Conservation (phyloP, 208 protist species). For the Herpetomonas muscarum region DNA sequence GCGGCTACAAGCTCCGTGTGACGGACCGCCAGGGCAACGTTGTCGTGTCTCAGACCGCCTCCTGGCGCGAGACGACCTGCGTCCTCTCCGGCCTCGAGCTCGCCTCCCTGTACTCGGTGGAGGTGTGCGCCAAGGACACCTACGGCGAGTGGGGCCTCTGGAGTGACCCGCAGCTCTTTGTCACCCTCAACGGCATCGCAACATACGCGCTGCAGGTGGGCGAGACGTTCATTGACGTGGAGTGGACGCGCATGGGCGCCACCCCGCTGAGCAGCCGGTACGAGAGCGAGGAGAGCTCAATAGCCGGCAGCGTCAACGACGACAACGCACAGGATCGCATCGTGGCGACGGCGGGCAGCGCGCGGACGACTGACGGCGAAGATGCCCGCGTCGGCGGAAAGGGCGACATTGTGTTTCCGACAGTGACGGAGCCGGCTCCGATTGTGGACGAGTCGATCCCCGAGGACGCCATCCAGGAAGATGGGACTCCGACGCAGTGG, state of each 20-base stretch:
- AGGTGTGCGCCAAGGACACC: constrained; percentile 88
- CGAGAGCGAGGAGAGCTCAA: constrained; percentile 5
- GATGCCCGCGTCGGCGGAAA: not conserved
- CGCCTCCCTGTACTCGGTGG: constrained; percentile 72
- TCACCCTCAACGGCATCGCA: constrained; percentile 74
- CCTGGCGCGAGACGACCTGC: constrained; percentile 61
- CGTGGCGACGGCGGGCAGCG: constrained; percentile 2
- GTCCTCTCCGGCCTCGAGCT: constrained; percentile 60
- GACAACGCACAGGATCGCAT: too few relatives aligned
- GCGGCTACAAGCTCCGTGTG: constrained; percentile 85
- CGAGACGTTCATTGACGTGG: constrained; percentile 81
- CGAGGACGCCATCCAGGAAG: constrained; percentile 40
- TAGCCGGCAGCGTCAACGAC: too few relatives aligned
- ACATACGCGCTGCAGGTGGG: constrained; percentile 52
- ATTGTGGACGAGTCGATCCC: constrained; percentile 17
- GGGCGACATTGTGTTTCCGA: too few relatives aligned
- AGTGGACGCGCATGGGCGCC: constrained; percentile 58
- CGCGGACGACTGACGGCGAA: constrained; percentile 1
- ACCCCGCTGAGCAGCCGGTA: not conserved
- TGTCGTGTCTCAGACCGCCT: constrained; percentile 44
- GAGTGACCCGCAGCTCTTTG: constrained; percentile 72
- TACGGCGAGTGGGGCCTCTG: constrained; percentile 91
- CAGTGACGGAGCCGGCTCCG: constrained; percentile 5
- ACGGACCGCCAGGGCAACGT: constrained; percentile 47
- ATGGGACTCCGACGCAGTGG: constrained; percentile 77